Base-by-base conservation (phyloP, 2,329 filamentous ascomycete species). In the Chaetomium globosum region DNA sequence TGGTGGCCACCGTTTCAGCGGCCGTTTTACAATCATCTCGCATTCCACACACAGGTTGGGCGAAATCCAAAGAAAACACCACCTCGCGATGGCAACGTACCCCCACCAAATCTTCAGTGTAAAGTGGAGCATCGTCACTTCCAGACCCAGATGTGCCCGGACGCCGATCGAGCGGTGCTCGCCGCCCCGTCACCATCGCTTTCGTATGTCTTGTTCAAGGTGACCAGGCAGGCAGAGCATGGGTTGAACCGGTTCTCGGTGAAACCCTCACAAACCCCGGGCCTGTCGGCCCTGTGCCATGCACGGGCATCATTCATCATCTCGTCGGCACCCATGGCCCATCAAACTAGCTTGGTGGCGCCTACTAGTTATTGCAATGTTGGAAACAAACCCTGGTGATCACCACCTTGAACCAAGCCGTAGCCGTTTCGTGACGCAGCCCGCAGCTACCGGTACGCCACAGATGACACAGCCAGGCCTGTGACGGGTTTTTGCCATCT, bases 111-210 rank as follows among this genome's bases (percentile, higher is more conserved):
- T 33, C 30, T 39, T 23, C 30, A 54, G 53, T n/a, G 16, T 16
- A 54, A 28, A 51, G 56, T 64, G 56, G 62, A 31, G 57, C n/a
- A 31, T 23, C 36, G 33, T 52, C 48, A 51, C n/a, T 43, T 23
- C 19, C 21, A 36, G 36, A 46, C 26, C 39, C 26, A 26, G 26
- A 26, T 26, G 26, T 26, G 26, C 26, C 26, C 2, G 12, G 55
- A 39, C 55, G 52, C 30, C 31, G 59, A 61, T 61, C 59, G 13
- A 39, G 58, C 48, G 48, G 58, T 31, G 46, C 21, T n/a, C 30
- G 57, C 55, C 55, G 39, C 55, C 39, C 56, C 16, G 3, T 43
- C 43, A 7, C 13, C 43, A 49, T 51, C 23, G 30, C 43, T 19
- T 23, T 23, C 36, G 13, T 19, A 36, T 8, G n/a, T 13, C 31